Conservation (phyloP, 208 protist genomes). For the Leishmania braziliensis region DNA sequence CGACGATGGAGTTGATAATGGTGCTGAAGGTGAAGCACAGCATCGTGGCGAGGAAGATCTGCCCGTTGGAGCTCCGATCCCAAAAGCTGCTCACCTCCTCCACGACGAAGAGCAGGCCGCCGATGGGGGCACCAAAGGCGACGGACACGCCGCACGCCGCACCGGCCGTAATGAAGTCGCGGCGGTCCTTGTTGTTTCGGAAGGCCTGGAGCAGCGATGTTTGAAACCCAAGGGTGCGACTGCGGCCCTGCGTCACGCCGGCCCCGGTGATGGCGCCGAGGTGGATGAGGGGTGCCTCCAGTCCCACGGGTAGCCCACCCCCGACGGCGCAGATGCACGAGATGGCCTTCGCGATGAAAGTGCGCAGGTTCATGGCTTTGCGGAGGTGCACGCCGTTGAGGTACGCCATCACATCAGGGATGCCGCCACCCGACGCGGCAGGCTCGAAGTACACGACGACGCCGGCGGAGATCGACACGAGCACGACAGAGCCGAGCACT, state of each 20-base stretch:
- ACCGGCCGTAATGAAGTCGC: conserved; percentile 94
- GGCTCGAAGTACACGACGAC: conserved; percentile 88
- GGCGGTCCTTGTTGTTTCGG: conserved; percentile 91
- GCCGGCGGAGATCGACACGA: conserved; percentile 54
- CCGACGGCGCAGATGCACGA: conserved; percentile 91
- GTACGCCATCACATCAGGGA: conserved; percentile 93
- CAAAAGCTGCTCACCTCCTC: conserved; percentile 95
- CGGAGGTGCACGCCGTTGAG: conserved; percentile 93
- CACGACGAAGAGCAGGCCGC: conserved; percentile 95
- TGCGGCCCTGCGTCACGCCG: conserved; percentile 92
- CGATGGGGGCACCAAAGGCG: conserved; percentile 96
- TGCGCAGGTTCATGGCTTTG: conserved; percentile 88
- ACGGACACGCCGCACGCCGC: conserved; percentile 95
- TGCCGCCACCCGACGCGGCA: conserved; percentile 81
- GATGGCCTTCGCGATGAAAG: conserved; percentile 83
- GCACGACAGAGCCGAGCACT: conserved; percentile 44
- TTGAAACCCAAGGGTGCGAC: conserved; percentile 82
- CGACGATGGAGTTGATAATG: conserved; percentile 80
- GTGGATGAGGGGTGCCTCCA: conserved; percentile 96
- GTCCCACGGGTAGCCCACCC: conserved; percentile 91
- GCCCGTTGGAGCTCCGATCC: conserved; percentile 88
- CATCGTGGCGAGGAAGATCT: conserved; percentile 95
- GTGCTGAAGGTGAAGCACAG: conserved; percentile 83
- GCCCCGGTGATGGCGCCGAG: conserved; percentile 94
- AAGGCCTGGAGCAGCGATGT: conserved; percentile 81